phyloP scores from a whole-genome alignment of 441 rosid species.

The Erysimum cheiri region DNA sequence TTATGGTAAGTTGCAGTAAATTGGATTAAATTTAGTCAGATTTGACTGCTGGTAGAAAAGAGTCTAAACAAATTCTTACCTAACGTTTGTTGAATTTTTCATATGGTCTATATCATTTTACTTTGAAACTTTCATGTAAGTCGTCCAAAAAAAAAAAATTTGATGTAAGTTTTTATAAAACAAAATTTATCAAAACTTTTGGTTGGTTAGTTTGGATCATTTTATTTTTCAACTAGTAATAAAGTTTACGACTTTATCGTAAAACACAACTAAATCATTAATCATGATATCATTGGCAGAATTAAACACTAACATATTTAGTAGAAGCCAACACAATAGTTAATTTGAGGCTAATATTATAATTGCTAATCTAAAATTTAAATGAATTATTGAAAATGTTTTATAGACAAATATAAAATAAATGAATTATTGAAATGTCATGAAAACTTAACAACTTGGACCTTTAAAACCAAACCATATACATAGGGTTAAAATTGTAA shows the following conservation, averaged over 20 bases:
- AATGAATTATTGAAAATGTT: neutral
- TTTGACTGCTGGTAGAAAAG: slow-evolving; percentile 21
- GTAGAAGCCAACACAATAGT: too few species aligned
- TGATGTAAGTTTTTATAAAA: neutral
- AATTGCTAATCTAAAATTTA: too few species aligned
- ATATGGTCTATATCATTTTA: neutral
- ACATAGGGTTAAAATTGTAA: slow-evolving; percentile 19
- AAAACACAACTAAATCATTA: too few species aligned
- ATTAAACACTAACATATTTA: too few species aligned
- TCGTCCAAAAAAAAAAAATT: neutral
- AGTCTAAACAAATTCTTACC: slow-evolving; percentile 3
- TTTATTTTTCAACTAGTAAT: neutral
- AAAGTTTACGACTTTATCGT: neutral
- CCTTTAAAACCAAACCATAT: neutral
- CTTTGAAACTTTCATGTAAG: neutral
- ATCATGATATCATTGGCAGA: too few species aligned
- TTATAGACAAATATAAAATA: neutral
- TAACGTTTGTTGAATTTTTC: slow-evolving; percentile 22
- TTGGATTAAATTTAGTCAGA: slow-evolving; percentile 16
- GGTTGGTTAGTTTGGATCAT: neutral
- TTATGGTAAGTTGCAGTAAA: slow-evolving; percentile 2
- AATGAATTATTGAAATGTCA: neutral
- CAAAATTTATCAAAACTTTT: neutral
- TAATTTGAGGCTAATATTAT: too few species aligned
- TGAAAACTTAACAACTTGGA: neutral